phyloP scores from a whole-genome alignment of 352 stramenopile genomes.

The Pilasporangium apinafurcum region DNA sequence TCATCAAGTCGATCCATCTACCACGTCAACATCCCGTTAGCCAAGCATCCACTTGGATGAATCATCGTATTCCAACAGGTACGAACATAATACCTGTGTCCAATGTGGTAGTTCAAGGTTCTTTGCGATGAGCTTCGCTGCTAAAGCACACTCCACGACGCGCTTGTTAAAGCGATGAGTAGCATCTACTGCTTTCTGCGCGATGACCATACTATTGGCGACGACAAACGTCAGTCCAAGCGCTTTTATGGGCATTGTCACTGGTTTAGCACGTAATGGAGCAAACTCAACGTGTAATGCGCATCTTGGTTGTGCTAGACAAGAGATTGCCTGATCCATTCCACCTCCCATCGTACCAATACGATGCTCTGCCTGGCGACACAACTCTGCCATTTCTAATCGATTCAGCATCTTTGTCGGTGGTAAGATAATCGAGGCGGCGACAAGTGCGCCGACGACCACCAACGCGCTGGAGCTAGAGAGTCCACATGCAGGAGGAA shows the following conservation, averaged over 20 bases:
- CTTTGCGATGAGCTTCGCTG: conserved; percentile 63
- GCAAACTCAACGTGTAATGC: conserved; percentile 65
- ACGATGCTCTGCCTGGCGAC: conserved; percentile 46
- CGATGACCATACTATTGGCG: conserved; percentile 57
- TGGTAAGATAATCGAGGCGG: too few relatives aligned
- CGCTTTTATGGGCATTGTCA: conserved; percentile 18
- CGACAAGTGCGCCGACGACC: conserved; percentile 50
- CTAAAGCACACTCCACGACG: conserved; percentile 71
- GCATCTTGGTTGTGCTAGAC: conserved; percentile 32
- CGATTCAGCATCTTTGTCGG: conserved; percentile 15
- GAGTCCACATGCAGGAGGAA: conserved; percentile 65
- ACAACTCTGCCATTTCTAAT: conserved; percentile 42
- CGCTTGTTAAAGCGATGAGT: conserved; percentile 68
- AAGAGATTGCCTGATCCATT: conserved; percentile 80
- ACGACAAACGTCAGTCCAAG: conserved; percentile 57
- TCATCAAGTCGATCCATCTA: conserved; percentile 43
- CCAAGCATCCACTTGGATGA: background rate
- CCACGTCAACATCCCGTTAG: background rate
- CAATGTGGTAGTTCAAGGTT: conserved; percentile 22
- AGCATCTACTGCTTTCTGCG: conserved; percentile 72
- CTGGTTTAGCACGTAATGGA: conserved; percentile 16
- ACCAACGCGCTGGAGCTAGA: conserved; percentile 81
- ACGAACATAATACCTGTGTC: conserved; percentile 18
- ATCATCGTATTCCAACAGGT: background rate
- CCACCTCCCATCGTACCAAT: conserved; percentile 75